Base-by-base conservation (phyloP, 176 grass and related monocot species). In the Cocos nucifera region DNA sequence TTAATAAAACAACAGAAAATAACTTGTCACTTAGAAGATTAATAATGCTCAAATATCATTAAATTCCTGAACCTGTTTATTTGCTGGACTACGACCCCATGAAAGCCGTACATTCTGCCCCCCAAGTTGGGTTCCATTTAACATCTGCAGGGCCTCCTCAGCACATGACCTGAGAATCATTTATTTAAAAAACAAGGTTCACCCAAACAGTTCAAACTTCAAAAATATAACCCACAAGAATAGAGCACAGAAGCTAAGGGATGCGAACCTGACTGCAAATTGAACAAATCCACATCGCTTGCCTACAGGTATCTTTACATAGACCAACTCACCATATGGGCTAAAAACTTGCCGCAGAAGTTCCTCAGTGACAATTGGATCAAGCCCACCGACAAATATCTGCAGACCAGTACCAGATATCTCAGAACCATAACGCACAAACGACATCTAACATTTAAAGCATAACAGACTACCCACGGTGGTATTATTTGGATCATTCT, bases 231-330 rank as follows among this genome's bases (percentile, higher is more conserved):
- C 60, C 35, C 35, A 44, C 35, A 44, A 44, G 35, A 44, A 44
- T 1, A 1, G 2, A 44, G 35, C 22, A 7, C 14, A 57, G 6
- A 55, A 39, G n/a, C 26, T 0, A 27, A 27, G 26, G 25, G 22
- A 75, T 15, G 51, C 15, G 24, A 48, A 95, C 90, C 90, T 95
- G 90, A 68, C 86, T 57, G 74, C 77, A 84, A 86, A 95, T 77
- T 95, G 90, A 64, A 95, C 90, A 86, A 95, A 95, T 28, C 82
- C 90, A 78, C 90, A 95, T 63, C 78, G 82, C 69, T 95, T 89
- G 73, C 86, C 86, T 70, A 81, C 77, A 87, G 90, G 90, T 77
- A 95, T 95, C 86, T 95, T 95, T 70, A 95, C 90, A 79, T 89
- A 84, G 57, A 79, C 58, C 59, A 95, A 76, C 62, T 89, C 83